Evolutionary conservation across 306 rosid genomes (phyloP).

Genomic region (Ormosia emarginata): DNA sequence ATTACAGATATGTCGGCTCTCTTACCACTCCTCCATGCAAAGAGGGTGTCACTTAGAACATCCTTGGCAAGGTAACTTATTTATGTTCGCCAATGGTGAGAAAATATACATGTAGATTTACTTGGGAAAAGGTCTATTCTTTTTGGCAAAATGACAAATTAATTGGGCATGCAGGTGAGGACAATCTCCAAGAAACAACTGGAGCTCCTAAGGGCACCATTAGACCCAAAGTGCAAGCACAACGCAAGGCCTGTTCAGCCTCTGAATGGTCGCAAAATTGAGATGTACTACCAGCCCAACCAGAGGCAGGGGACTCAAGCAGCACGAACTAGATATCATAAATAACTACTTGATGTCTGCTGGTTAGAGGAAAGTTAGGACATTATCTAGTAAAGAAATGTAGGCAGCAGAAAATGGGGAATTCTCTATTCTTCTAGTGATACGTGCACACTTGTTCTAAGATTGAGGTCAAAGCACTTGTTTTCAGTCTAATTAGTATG

Average conservation of each 20-base stretch:
- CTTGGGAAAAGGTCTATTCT: not conserved
- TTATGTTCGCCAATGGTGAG: not conserved
- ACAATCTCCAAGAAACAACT: conserved; percentile 58
- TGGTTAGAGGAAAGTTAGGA: not conserved
- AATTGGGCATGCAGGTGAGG: conserved; percentile 45
- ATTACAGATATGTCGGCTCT: conserved; percentile 74
- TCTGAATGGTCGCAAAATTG: conserved; percentile 61
- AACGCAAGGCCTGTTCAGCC: conserved; percentile 75
- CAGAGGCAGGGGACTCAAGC: not conserved
- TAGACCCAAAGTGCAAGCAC: conserved; percentile 36
- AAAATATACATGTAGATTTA: not conserved
- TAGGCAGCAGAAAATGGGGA: not conserved
- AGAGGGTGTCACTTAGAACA: conserved; percentile 66
- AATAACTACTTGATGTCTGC: not conserved
- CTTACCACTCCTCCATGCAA: conserved; percentile 87
- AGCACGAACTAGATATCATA: not conserved
- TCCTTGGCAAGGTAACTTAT: conserved; percentile 60
- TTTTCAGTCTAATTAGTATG: not conserved
- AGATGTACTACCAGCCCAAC: conserved; percentile 15
- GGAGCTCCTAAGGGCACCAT: conserved; percentile 53
- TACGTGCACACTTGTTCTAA: not conserved
- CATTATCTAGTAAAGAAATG: not conserved
- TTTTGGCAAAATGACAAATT: not conserved
- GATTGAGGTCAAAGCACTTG: not conserved
- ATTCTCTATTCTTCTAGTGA: not conserved